Evolutionary conservation across 2,329 filamentous ascomycete species (phyloP), one percentile per base, ranked within the genome.

Genomic region (Aspergillus pseudotamarii): DNA sequence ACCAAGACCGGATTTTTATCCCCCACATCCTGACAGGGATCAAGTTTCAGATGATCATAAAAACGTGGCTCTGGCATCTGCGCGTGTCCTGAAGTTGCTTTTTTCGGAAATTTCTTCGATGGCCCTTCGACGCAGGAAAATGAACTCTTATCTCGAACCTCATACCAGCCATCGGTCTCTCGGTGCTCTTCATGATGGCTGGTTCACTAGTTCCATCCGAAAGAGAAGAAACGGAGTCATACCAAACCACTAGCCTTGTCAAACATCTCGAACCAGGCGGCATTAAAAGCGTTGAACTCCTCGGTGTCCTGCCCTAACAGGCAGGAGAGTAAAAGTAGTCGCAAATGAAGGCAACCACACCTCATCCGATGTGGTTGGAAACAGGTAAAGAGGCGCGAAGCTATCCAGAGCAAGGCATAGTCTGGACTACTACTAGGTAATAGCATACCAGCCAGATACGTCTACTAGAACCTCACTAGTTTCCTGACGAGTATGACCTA

Each of bases 31-130:
- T 57, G 60, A 58, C 63, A 60, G 57, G 54, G 53, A 58, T 63
- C n/a, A 14, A 34, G 60, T 65, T 62, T 65, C 63, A 60, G 50
- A 57, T 48, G 48, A 58, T 61, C 55, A 32, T 26, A 36, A 62
- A 41, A 66, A 66, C 64, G 64, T 66, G 64, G 64, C 59, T 59
- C 55, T 66, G 62, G 62, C 60, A 55, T 54, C 64, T 66, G 59
- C 55, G 62, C 60, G 58, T 62, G 64, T 64, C 59, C 58, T 53
- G 62, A 57, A 50, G 58, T 51, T 55, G 60, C 50, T 64, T 62
- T 62, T 66, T 66, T 62, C 59, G 62, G 64, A 62, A 64, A 64
- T 62, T 64, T 60, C 62, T 59, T 62, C 62, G 59, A 62, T 45
- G 19, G 6, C 16, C 16, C 19, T 41, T 14, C 34, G 12, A 36